Evolutionary conservation across 257 asterid genomes (phyloP), one percentile per base, ranked within the genome.

Genomic region (Cruciata laevipes): DNA sequence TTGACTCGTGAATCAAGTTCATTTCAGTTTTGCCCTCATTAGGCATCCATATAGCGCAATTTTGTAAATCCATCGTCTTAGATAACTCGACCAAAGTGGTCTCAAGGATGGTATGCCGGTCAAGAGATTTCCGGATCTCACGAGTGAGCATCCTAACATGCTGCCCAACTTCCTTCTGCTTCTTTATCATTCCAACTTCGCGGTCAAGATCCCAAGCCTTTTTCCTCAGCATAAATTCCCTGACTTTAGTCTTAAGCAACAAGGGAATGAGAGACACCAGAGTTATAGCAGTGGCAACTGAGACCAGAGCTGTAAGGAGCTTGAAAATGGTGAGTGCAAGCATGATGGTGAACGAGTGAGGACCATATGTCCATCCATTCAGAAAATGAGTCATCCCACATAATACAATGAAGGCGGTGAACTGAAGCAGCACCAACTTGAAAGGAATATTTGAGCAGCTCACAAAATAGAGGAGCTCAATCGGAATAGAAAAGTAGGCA

Each of bases 351-450:
- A 90, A 94, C 3, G 95, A 38, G 74, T 88, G 92, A 42, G 97
- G 97, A 10, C 95, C 93, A 38, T 90, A 84, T 32, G 99, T 90
- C 97, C 97, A 90, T 61, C 87, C 90, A 65, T 83, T 90, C 18
- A 94, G 87, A 71, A 94, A 77, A 83, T 94, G 99, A 35, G 99
- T 94, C 97, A 94, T 86, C 6, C 99, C 99, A 70, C 97, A 94
- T 11, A 94, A 84, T 17, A 90, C 85, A 33, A 94, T 94, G 87
- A 94, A 94, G 12, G 89, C 85, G 20, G 86, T 86, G 82, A 94
- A 94, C 80, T 86, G 80, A 62, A 88, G 83, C 17, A 90, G 92
- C 69, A 94, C 97, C 99, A 93, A 88, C 84, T 90, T 94, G 69
- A 88, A 88, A 3, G 99, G 99, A 42, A 94, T 63, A 33, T 77